Evolutionary conservation across 768 basidiomycete species (phyloP), one percentile per base, ranked within the genome.

Genomic region (Mycena rosella): DNA sequence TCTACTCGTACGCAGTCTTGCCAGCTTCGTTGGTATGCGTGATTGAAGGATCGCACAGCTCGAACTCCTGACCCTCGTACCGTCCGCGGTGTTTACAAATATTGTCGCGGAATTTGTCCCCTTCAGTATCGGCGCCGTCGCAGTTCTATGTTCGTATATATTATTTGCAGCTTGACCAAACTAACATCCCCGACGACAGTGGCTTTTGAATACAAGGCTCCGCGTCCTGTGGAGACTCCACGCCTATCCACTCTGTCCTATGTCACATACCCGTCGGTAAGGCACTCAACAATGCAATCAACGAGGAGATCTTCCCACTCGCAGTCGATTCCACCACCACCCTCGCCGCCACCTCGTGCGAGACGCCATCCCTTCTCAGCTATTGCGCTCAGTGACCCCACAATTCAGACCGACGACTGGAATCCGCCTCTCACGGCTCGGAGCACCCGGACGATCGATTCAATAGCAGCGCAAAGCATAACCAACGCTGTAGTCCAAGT

Each of bases 51-150:
- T 20, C n/a, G 0, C n/a, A 11, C 24, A 71, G 70, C 75, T 85
- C 2, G 84, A 86, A 40, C 60, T 84, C 18, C 62, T 84, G n/a
- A 81, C 79, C 2, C 60, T 84, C 38, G 81, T 80, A 4, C 82
- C 84, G 29, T 73, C 74, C 42, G 76, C 78, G 17, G 73, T 74
- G 6, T 65, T 69, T 42, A 80, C 81, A n/a, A 79, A 76, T 51
- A 63, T 80, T 11, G 49, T 85, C 7, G 82, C 76, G 0, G 80
- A 84, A 38, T 83, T 82, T 51, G 66, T 86, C 20, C 83, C 84
- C 1, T 83, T 81, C 65, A 79, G 80, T 61, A 67, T 85, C 22
- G 83, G 81, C 29, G 76, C 82, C 10, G 59, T 86, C 14, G 63
- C 80, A 22, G 84, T 85, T 22, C 72, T 86, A 18, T 74, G 85